Evolutionary conservation across 2,329 filamentous ascomycete species (phyloP), one percentile per base, ranked within the genome.

Genomic region (Pseudogymnoascus sp.): DNA sequence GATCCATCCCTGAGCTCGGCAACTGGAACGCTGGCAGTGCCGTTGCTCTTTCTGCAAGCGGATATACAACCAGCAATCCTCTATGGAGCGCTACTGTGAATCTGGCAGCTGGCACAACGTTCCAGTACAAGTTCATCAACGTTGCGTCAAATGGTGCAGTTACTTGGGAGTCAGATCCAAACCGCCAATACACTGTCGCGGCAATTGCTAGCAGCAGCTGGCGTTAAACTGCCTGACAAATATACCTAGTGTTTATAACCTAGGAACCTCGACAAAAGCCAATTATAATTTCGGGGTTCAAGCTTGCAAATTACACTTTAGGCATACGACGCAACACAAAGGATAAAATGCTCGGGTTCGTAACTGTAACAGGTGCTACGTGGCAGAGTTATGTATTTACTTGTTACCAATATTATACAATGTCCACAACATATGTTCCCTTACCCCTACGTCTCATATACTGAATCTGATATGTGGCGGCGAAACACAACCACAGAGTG

Each of bases 111-210:
- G 86, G 86, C 2, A 76, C 77, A 60, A 74, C 71, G 2, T 76
- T 90, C 45, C 69, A 84, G 75, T 90, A 89, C 72, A 90, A 90
- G 77, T 91, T 84, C 69, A 80, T 90, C 68, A 80, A 82, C 49
- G 79, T 86, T 41, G 76, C 78, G 63, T 69, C 73, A 0, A 79
- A 81, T 67, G 82, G 84, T 0, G 75, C 74, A 1, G 72, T 87
- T 12, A 77, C 73, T 1, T 90, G 87, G 87, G 87, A 91, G 75
- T 77, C 75, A 58, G 86, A 67, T 60, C 66, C 66, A 2, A 67
- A 68, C 30, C 63, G 63, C 25, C 60, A 52, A 12, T 67, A 66
- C 35, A 68, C 67, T 9, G 66, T 68, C 12, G 62, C 64, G 8
- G 64, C 60, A 16, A 64, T 36, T n/a, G 65, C 67, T 12, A 60